Evolutionary conservation across 768 basidiomycete species (phyloP), one percentile per base, ranked within the genome.

Genomic region (Mycena epipterygia): DNA sequence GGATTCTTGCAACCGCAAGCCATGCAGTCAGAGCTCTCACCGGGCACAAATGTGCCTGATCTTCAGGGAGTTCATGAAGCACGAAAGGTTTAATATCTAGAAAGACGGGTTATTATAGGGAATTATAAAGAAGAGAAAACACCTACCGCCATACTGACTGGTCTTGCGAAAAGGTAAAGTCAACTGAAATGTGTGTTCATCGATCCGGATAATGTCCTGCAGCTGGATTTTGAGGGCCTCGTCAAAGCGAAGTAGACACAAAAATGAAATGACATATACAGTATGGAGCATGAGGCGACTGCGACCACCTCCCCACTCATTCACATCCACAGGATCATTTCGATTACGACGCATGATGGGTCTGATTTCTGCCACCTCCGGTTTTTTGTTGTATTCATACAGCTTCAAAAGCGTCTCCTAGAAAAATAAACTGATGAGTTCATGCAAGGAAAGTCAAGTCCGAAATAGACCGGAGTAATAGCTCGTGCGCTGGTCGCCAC

Each of bases 161-260:
- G 77, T 81, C 61, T 81, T 82, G 1, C 73, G 64, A 33, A 75
- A 79, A 14, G 74, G 72, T 12, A 81, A 61, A 5, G 56, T 73
- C 25, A 81, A 66, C 25, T 67, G 63, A 12, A 79, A 63, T 14
- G 67, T 58, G 3, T 32, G 41, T 4, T 61, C 65, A 23, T 41
- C 30, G 14, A 73, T 17, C 27, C 67, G 14, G 4, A 55, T 51
- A 13, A 82, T 70, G 23, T 84, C 66, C 19, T 80, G 73, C 4
- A 72, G 29, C 39, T 78, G 72, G n/a, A 84, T 79, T 42, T 81
- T 81, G 1, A 84, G 72, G 0, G 79, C 82, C 52, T 84, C 81
- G 58, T 82, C 79, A 53, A 79, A 75, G 3, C 77, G 78, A 0
- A 83, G 73, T 9, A 84, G 51, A 56, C 81, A 84, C 0, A 79